Evolutionary conservation across 2,329 filamentous ascomycete species (phyloP).

Genomic region (Colletotrichum siamense): DNA sequence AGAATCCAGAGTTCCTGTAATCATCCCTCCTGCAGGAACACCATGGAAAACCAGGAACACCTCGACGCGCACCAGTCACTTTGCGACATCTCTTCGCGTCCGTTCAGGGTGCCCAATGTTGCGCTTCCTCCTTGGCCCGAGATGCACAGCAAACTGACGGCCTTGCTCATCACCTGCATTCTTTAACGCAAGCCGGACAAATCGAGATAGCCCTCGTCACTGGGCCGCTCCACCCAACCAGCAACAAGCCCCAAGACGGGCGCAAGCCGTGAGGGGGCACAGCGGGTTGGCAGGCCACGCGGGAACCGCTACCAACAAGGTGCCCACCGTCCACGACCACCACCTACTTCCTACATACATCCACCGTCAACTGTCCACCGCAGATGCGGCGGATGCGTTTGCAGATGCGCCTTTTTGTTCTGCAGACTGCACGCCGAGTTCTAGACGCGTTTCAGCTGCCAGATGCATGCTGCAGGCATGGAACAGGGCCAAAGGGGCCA

Average conservation of each 20-base stretch:
- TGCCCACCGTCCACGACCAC: background rate
- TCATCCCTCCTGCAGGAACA: background rate
- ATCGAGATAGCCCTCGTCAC: background rate
- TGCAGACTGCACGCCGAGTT: constrained; percentile 3
- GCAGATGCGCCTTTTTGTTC: background rate
- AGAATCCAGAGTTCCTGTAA: constrained; percentile 9
- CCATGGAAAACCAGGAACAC: background rate
- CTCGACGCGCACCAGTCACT: background rate
- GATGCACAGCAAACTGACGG: background rate
- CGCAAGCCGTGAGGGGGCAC: background rate
- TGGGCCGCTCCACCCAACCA: background rate
- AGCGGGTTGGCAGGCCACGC: background rate
- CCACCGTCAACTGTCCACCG: background rate
- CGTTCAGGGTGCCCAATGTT: background rate
- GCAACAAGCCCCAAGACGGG: background rate
- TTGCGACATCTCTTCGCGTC: background rate
- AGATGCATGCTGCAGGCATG: constrained; percentile 14
- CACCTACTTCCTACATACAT: background rate
- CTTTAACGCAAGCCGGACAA: background rate
- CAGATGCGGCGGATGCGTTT: background rate
- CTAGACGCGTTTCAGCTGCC: constrained; percentile 18
- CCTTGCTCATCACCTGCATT: background rate
- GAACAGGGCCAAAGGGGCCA: constrained; percentile 5
- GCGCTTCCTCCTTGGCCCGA: background rate
- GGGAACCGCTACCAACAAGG: background rate